These are phyloP conservation scores for Populus tomentosa DNA, from an alignment of 441 rosid genomes.

Conservation along the genomic window DNA sequence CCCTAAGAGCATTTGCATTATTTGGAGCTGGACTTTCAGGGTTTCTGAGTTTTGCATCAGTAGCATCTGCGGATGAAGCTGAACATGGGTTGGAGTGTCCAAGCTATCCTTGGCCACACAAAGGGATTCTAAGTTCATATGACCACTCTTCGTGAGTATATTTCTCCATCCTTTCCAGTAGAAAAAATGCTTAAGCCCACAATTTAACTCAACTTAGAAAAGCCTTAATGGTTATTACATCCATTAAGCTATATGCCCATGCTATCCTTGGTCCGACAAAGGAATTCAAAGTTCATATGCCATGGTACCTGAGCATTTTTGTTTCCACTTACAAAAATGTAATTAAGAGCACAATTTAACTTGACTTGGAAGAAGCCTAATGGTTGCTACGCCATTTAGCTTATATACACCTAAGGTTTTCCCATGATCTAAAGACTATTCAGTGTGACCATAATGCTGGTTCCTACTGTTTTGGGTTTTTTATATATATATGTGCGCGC, in stretches of 20 bases:
- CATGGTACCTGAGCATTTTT: conserved; percentile 84
- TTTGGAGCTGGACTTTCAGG: conserved; percentile 94
- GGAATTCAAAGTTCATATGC: conserved; percentile 97
- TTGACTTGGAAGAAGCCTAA: background rate
- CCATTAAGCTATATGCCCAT: conserved; percentile 30
- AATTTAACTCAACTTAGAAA: background rate
- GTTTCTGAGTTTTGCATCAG: conserved; percentile 65
- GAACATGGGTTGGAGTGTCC: conserved; percentile 91
- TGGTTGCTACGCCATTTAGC: background rate
- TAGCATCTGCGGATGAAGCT: conserved; percentile 97
- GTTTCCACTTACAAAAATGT: background rate
- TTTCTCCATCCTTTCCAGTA: background rate
- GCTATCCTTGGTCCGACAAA: conserved; percentile 95
- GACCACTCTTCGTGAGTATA: conserved; percentile 97
- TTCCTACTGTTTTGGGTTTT: background rate
- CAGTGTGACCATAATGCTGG: background rate
- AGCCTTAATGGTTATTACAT: background rate
- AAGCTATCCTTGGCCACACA: conserved; percentile 98
- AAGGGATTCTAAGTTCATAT: conserved; percentile 96
- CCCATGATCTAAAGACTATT: background rate
- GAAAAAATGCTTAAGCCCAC: background rate
- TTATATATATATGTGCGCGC: no score
- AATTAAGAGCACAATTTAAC: background rate
- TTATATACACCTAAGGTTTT: background rate
- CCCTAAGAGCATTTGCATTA: conserved; percentile 59